Evolutionary conservation across 768 basidiomycete genomes (phyloP), one percentile per base, ranked within the genome.

Genomic region (Podaxis sp.): DNA sequence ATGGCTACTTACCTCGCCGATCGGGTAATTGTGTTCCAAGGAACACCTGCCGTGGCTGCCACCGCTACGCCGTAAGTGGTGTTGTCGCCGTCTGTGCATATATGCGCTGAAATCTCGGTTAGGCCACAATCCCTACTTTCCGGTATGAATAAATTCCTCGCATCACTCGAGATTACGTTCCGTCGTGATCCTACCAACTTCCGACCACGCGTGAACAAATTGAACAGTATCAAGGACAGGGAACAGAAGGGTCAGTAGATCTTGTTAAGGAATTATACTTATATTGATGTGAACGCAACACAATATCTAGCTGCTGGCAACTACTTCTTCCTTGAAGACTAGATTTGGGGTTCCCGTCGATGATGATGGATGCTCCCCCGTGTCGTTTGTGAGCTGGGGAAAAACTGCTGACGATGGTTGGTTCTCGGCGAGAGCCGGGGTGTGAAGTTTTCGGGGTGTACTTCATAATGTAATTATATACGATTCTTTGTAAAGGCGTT

Each of bases 1-100:
- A 98, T 98, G 96, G 96, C 96, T 3, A 98, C 96, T 2, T 99
- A 99, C 76, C 91, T 99, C 61, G 96, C 97, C 46, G 97, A 99
- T 73, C 91, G 96, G 52, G 95, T 97, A 69, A 95, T 96, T 64
- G 94, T 96, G 12, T 96, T 94, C 69, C 89, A 92, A 73, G 93
- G 93, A 42, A 76, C 87, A 69, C 96, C 97, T 5, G 96, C 95
- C 46, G 76, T 95, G 55, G 59, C 89, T 56, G 96, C 97, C 17
- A 96, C 89, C 44, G 97, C 97, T 19, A 91, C 92, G 26, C 93
- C 90, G 93, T 96, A 73, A 70, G 90, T 82, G 17, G 63, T 40
- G 44, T 40, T 19, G 59, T 59, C 24, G 13, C 51, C 28, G 40
- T 52, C 38, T 52, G 60, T 48, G 9, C 19, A 22, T 54, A 11